Percentiles rank a stretch among this genome's conserved stretches.
Conservation (phyloP, 148 eudicot species). For the Chenopodium album region DNA sequence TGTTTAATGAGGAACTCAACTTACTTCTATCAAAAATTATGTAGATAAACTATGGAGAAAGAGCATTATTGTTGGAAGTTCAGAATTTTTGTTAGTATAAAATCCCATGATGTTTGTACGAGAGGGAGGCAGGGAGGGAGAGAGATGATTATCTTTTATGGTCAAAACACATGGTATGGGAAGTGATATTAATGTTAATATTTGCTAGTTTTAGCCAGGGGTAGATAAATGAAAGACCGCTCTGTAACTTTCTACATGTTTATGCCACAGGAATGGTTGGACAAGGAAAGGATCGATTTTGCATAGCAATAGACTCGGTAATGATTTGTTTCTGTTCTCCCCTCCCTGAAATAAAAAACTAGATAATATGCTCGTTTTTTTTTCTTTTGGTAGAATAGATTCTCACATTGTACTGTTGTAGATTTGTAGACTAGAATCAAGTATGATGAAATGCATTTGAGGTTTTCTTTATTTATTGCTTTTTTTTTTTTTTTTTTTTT, state of each 20-base stretch:
- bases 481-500: too few species aligned
- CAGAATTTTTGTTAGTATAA: background rate
- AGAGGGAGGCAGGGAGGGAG: background rate
- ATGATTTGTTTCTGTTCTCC: constrained; percentile 14
- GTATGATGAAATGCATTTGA: background rate
- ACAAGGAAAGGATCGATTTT: constrained; percentile 61
- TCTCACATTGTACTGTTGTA: background rate
- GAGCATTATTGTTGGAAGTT: background rate
- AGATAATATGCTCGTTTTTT: too few species aligned
- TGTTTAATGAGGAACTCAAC: too few species aligned
- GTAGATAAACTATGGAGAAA: too few species aligned
- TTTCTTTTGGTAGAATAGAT: background rate
- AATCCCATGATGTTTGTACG: background rate
- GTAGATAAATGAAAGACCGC: background rate
- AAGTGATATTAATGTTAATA: too few species aligned
- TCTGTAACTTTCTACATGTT: background rate
- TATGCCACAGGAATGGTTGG: constrained; percentile 53
- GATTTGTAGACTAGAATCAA: background rate
- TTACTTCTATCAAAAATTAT: too few species aligned
- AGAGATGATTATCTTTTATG: background rate
- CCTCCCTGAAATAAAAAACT: background rate
- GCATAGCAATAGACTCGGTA: constrained; percentile 90
- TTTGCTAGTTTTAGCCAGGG: background rate
- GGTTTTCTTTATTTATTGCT: background rate
- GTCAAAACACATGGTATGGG: background rate